Base-by-base conservation (phyloP, 2,329 filamentous ascomycete species). In the Aspergillus hortae region DNA sequence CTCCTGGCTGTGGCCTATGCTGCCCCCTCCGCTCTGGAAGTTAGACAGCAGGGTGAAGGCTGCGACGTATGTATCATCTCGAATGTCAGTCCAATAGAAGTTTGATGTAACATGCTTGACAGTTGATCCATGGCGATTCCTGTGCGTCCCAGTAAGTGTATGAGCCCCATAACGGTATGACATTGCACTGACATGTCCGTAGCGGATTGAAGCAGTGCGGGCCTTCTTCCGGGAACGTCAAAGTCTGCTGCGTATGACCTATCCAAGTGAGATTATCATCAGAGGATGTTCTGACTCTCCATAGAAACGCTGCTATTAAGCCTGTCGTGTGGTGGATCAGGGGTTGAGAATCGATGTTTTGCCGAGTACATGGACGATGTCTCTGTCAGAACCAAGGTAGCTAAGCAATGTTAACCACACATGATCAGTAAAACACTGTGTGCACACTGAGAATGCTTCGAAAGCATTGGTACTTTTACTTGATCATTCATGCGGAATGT, bases 1-100 rank as follows among this genome's bases (percentile, higher is more conserved):
- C 41, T 54, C 21, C 35, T 54, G 41, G 32, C 52, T 17, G 4
- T 54, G 23, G 52, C 52, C 52, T 48, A 45, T 14, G 48, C 52
- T 14, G n/a, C 44, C n/a, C 52, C 52, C 11, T 35, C 52, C 23
- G 23, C 23, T 27, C 32, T 54, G n/a, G 52, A 54, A 21, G 21
- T 17, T 25, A 51, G 52, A 51, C 52, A 54, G 48, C 52, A 54
- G 41, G 52, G 52, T 15, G 44, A 46, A 48, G 47, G 47, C n/a
- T 54, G 52, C 33, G 14, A 25, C 9, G 51, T 53, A 53, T 5
- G 38, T 47, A 36, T 42, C 11, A 7, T 12, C 10, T 14, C 1
- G 35, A 2, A 6, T 10, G 19, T 25, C 19, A 3, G 27, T 30
- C 7, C 2, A 6, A 19, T 6, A 10, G 6, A 15, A 25, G 4